These are phyloP conservation scores for Tricholoma furcatifolium DNA, from an alignment of 768 basidiomycete species.

Conservation along the genomic window DNA sequence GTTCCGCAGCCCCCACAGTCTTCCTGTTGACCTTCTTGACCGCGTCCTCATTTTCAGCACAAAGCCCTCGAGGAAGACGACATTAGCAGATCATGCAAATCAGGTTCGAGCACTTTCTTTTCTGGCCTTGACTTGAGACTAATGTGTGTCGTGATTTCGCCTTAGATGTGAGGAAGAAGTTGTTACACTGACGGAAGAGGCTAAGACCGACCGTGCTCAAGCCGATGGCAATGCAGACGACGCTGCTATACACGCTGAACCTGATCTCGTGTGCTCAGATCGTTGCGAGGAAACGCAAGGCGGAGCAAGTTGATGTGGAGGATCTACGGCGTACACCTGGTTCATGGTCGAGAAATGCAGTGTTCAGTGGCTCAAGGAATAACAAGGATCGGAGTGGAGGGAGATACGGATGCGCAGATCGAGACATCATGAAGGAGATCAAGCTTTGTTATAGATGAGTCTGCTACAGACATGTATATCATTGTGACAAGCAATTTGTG, in stretches of 20 bases:
- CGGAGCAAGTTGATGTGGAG: conserved; percentile 76
- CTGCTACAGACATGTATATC: conserved; percentile 2
- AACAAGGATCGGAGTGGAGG: conserved; percentile 51
- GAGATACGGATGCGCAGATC: conserved; percentile 32
- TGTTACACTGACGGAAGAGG: conserved; percentile 73
- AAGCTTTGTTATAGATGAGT: not conserved
- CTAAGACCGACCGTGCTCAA: conserved; percentile 73
- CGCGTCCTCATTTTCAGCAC: conserved; percentile 96
- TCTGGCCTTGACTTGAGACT: not conserved
- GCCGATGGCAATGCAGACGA: conserved; percentile 86
- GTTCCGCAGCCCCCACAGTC: conserved; percentile 91
- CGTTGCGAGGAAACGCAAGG: conserved; percentile 80
- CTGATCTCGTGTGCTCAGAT: conserved; percentile 92
- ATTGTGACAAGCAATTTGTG: conserved; percentile 6
- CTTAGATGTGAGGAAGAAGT: conserved; percentile 92
- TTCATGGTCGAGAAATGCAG: conserved; percentile 94
- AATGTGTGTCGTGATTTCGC: not conserved
- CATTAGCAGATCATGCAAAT: conserved; percentile 92
- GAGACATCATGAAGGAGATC: conserved; percentile 17
- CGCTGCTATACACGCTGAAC: conserved; percentile 91
- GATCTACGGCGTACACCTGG: conserved; percentile 87
- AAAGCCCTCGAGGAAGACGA: conserved; percentile 76
- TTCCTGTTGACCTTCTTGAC: conserved; percentile 93
- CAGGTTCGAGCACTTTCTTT: conserved; percentile 50
- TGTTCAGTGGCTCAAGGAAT: conserved; percentile 88